Percentiles rank a stretch among this genome's conserved stretches.
Evolutionary conservation across 768 basidiomycete genomes (phyloP).

Genomic region (Trametes coccinea): DNA sequence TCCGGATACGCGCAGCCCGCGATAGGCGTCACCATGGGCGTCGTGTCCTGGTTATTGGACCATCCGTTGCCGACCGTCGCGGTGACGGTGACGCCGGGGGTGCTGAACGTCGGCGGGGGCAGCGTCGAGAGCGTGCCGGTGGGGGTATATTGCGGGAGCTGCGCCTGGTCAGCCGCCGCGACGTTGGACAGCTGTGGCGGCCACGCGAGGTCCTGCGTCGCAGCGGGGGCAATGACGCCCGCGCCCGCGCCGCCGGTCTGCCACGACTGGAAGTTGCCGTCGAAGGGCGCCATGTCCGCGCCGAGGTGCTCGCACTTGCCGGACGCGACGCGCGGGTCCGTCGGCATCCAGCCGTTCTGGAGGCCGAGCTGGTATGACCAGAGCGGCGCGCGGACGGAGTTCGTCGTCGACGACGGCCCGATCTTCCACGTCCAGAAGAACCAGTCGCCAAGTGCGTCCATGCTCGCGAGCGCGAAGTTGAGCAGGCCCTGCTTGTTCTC

Average conservation of each 20-base stretch:
- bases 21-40: slow-evolving; percentile 54
- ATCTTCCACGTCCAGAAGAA: slow-evolving; percentile 88
- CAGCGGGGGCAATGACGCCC: slow-evolving; percentile 45
- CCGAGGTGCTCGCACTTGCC: slow-evolving; percentile 66
- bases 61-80: slow-evolving; percentile 55
- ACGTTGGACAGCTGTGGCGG: slow-evolving; percentile 52
- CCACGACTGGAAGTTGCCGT: slow-evolving; percentile 55
- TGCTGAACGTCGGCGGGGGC: slow-evolving; percentile 50
- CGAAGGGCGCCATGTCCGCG: slow-evolving; percentile 42
- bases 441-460: slow-evolving; percentile 67
- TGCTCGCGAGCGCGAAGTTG: slow-evolving; percentile 52
- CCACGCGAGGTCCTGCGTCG: slow-evolving; percentile 47
- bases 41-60: slow-evolving; percentile 50
- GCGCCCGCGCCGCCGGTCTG: slow-evolving; percentile 66
- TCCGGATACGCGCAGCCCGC: slow-evolving; percentile 63
- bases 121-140: slow-evolving; percentile 58
- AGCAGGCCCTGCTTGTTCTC: slow-evolving; percentile 51
- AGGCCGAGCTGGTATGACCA: slow-evolving; percentile 75
- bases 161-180: slow-evolving; percentile 37
- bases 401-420: slow-evolving; percentile 51
- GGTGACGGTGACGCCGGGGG: slow-evolving; percentile 35
- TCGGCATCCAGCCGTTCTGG: slow-evolving; percentile 73
- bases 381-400: slow-evolving; percentile 50
- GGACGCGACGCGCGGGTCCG: slow-evolving; percentile 60
- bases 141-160: slow-evolving; percentile 63